These are phyloP conservation scores for Odontarrhena argentea DNA, from an alignment of 345 rosid genomes.

Conservation along the genomic window DNA sequence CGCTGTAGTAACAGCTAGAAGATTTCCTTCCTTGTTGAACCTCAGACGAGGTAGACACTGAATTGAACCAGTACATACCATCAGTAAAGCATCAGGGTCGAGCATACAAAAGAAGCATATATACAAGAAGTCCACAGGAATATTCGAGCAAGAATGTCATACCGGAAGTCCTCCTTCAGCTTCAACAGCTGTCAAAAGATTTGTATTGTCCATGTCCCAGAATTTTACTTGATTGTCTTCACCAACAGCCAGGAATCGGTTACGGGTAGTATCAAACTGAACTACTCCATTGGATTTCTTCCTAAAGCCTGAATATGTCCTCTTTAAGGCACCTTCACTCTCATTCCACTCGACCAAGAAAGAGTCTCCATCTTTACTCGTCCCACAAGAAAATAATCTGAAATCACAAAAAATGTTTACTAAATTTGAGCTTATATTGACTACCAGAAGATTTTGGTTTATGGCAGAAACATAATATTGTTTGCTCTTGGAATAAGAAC, in stretches of 20 bases:
- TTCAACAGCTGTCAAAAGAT: slow-evolving; percentile 53
- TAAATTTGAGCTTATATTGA: background rate
- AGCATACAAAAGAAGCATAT: background rate
- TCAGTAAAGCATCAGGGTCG: background rate
- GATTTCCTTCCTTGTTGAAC: slow-evolving; percentile 75
- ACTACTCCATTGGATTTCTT: slow-evolving; percentile 63
- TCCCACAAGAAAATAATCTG: slow-evolving; percentile 80
- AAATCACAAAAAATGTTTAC: slow-evolving; percentile 22
- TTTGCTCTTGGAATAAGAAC: slow-evolving; percentile 3
- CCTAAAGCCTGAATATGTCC: slow-evolving; percentile 66
- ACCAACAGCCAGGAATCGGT: slow-evolving; percentile 70
- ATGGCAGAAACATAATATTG: slow-evolving; percentile 1
- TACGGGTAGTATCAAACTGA: slow-evolving; percentile 70
- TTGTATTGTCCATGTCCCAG: slow-evolving; percentile 76
- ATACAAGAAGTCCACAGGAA: slow-evolving; percentile 10
- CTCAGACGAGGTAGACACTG: slow-evolving; percentile 64
- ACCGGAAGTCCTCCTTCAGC: slow-evolving; percentile 79
- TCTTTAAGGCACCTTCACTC: slow-evolving; percentile 73
- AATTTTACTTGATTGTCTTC: slow-evolving; percentile 64
- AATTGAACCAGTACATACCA: slow-evolving; percentile 16
- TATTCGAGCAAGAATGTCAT: slow-evolving; percentile 28
- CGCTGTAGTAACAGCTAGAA: slow-evolving; percentile 64
- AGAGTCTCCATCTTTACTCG: slow-evolving; percentile 83
- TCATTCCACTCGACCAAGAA: slow-evolving; percentile 79
- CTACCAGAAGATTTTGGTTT: background rate